These are phyloP conservation scores for Capsicum chinense DNA, from an alignment of 257 asterid genomes.

Conservation along the genomic window DNA sequence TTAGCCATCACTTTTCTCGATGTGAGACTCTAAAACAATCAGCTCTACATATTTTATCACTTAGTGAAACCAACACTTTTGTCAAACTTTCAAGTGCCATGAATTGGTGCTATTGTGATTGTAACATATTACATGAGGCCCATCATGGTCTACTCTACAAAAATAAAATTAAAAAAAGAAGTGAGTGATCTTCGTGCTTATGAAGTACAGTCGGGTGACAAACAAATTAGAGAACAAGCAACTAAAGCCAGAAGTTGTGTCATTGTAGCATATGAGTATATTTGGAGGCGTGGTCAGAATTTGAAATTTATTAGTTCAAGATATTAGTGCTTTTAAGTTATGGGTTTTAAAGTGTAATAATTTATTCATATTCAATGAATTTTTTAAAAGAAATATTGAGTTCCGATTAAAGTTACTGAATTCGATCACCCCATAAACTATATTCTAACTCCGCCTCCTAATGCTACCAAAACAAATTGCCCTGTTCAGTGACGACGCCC, in stretches of 20 bases:
- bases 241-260: neutral
- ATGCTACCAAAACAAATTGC: neutral
- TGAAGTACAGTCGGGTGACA: neutral
- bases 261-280: neutral
- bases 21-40: too few relatives aligned
- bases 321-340: neutral
- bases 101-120: neutral
- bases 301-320: neutral
- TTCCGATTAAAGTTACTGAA: accelerated
- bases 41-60: too few relatives aligned
- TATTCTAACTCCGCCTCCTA: neutral
- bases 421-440: neutral
- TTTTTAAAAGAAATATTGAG: neutral
- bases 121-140: neutral
- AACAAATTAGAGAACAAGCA: neutral
- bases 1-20: too few relatives aligned
- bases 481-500: neutral
- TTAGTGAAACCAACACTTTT: too few relatives aligned
- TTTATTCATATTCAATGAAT: neutral
- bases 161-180: neutral
- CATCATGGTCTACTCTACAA: neutral
- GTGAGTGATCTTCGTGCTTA: neutral
- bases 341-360: neutral
- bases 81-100: too few relatives aligned
- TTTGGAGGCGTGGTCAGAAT: neutral